These are phyloP conservation scores for Trametes sanguinea DNA, from an alignment of 768 basidiomycete genomes.

Conservation along the genomic window DNA sequence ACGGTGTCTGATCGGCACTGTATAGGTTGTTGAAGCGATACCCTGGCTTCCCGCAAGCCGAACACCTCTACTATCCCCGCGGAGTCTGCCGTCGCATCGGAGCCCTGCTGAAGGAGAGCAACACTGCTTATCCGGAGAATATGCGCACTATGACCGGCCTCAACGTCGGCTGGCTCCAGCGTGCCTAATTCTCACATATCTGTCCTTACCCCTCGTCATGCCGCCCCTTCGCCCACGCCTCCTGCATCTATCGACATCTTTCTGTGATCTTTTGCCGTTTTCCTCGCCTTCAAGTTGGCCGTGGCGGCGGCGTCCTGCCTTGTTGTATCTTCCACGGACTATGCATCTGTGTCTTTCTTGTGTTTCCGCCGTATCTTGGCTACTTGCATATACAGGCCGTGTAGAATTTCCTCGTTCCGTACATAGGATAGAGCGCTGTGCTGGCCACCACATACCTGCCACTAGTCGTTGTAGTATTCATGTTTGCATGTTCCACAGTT, in stretches of 20 bases:
- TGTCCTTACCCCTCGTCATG: not conserved
- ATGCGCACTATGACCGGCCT: conserved; percentile 80
- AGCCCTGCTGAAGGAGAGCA: conserved; percentile 74
- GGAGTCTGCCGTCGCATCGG: conserved; percentile 73
- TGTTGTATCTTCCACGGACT: conserved; percentile 3
- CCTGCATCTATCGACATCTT: conserved; percentile 12
- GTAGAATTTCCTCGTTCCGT: conserved; percentile 1
- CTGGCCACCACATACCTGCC: conserved; percentile 14
- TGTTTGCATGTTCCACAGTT: too few relatives aligned
- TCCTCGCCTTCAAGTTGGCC: not conserved
- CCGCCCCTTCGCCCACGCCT: not conserved
- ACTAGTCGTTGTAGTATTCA: not conserved
- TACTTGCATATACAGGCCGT: not conserved
- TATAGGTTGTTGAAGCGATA: conserved; percentile 64
- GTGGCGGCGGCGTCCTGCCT: not conserved
- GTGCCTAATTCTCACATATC: conserved; percentile 26
- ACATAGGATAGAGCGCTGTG: conserved; percentile 17
- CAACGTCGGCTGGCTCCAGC: conserved; percentile 77
- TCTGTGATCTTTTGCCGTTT: not conserved
- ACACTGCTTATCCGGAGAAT: conserved; percentile 69
- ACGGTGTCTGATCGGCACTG: not conserved
- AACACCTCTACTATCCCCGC: conserved; percentile 82
- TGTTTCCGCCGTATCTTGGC: not conserved
- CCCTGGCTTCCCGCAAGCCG: conserved; percentile 86
- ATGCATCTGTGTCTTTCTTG: not conserved